Percentiles rank a stretch among this genome's conserved stretches.
Evolutionary conservation across 805 yeast species (phyloP).

Genomic region (Saccharomycopsis vini): DNA sequence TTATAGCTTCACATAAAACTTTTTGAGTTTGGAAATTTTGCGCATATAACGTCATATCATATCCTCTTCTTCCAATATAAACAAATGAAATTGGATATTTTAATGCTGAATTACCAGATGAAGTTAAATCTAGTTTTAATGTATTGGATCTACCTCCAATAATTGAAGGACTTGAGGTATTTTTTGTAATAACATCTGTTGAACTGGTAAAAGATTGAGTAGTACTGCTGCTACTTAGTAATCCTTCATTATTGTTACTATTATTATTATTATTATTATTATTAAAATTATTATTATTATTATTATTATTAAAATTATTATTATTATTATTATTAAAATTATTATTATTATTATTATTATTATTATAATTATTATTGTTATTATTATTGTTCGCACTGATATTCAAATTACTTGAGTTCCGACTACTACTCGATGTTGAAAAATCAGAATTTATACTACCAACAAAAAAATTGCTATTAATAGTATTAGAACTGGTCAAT

Average conservation of each 20-base stretch:
- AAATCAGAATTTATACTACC: background rate
- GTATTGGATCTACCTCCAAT: slow-evolving; percentile 14
- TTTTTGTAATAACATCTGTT: background rate
- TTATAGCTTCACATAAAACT: slow-evolving; percentile 71
- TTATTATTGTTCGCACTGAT: background rate
- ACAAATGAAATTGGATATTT: slow-evolving; percentile 15
- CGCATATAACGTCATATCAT: slow-evolving; percentile 18
- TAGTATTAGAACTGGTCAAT: background rate
- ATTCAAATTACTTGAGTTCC: too few species aligned
- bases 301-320: background rate
- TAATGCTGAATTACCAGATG: background rate
- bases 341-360: background rate
- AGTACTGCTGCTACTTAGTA: too few species aligned
- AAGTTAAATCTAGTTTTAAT: slow-evolving; percentile 7
- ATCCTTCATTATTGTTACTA: too few species aligned
- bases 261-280: too few species aligned
- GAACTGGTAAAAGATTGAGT: background rate
- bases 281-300: background rate
- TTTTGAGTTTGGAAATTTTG: slow-evolving; percentile 43
- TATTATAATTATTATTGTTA: background rate
- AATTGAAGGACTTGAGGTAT: slow-evolving; percentile 3
- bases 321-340: background rate
- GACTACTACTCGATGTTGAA: background rate
- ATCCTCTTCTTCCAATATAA: slow-evolving; percentile 19
- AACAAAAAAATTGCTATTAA: background rate